Percentiles rank a stretch among this genome's conserved stretches.
These are phyloP conservation scores for Coemansia sp. DNA, from an alignment of 371 early-diverging fungal species.

Conservation along the genomic window DNA sequence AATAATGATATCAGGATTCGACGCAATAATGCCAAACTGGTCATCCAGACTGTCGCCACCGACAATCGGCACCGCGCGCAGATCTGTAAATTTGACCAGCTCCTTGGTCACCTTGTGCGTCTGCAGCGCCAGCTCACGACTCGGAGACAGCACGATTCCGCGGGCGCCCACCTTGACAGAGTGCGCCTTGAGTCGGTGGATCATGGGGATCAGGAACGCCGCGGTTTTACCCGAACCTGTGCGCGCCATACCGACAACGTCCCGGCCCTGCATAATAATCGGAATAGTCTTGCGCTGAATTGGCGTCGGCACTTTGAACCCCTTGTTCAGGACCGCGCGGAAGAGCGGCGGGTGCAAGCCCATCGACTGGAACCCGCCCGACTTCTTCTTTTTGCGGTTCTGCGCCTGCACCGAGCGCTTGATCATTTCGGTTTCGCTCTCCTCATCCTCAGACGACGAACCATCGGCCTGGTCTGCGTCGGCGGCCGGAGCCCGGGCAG, in stretches of 20 bases:
- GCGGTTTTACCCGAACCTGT: slow-evolving; percentile 99
- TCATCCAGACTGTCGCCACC: slow-evolving; percentile 96
- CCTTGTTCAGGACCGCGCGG: slow-evolving; percentile 85
- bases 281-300: slow-evolving; percentile 98
- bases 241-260: slow-evolving; percentile 97
- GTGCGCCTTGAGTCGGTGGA: slow-evolving; percentile 85
- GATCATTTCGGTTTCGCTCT: slow-evolving; percentile 41
- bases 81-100: slow-evolving; percentile 86
- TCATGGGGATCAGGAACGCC: slow-evolving; percentile 94
- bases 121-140: slow-evolving; percentile 96
- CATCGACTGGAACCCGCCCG: slow-evolving; percentile 97
- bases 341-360: slow-evolving; percentile 63
- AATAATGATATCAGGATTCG: slow-evolving; percentile 94
- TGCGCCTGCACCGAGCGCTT: slow-evolving; percentile 44
- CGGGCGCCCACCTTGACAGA: slow-evolving; percentile 88
- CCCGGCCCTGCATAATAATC: slow-evolving; percentile 82
- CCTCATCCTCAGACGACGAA: not conserved
- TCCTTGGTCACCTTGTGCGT: slow-evolving; percentile 92
- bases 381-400: slow-evolving; percentile 89
- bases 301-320: slow-evolving; percentile 97
- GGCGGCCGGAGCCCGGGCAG: not conserved
- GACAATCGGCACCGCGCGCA: slow-evolving; percentile 86
- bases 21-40: slow-evolving; percentile 84
- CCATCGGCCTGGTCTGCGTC: not conserved
- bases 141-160: slow-evolving; percentile 85